These are phyloP conservation scores for Lasiodiplodia theobromae DNA, from an alignment of 2,329 filamentous ascomycete species.

Conservation along the genomic window DNA sequence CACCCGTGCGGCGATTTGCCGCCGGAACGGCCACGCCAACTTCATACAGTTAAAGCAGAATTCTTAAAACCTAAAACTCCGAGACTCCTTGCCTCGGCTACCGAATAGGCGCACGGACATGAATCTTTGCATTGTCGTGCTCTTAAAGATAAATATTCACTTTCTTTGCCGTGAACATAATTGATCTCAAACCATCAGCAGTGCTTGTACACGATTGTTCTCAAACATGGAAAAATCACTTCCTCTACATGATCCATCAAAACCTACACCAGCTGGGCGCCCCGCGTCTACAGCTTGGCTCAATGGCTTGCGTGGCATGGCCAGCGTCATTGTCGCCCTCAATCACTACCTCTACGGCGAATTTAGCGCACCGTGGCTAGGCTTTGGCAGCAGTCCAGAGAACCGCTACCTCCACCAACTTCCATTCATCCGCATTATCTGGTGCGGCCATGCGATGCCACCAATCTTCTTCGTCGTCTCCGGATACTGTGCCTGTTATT, in stretches of 20 bases:
- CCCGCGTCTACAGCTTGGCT: neutral
- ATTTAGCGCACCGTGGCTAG: neutral
- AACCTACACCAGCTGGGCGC: neutral
- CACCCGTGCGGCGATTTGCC: too few species aligned
- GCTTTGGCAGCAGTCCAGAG: conserved; percentile 40
- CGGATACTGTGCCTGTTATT: conserved; percentile 52
- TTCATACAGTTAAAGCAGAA: too few species aligned
- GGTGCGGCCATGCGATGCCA: conserved; percentile 65
- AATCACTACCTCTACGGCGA: conserved; percentile 11
- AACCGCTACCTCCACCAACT: conserved; percentile 54
- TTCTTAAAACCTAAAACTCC: too few species aligned
- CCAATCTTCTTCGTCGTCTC: conserved; percentile 55
- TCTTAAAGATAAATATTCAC: too few species aligned
- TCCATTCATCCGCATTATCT: conserved; percentile 64
- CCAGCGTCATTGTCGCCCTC: neutral
- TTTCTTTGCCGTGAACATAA: too few species aligned
- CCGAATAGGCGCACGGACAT: too few species aligned
- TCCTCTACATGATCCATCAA: neutral
- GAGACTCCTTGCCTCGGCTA: too few species aligned
- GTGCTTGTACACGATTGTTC: neutral
- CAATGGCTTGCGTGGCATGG: neutral
- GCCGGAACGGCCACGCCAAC: too few species aligned
- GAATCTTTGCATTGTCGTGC: too few species aligned
- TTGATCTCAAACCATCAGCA: too few species aligned
- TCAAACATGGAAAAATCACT: neutral